Percentiles rank a stretch among this genome's conserved stretches.
These are phyloP conservation scores for Auriculariales sp. DNA, from an alignment of 768 basidiomycete species.

Conservation along the genomic window DNA sequence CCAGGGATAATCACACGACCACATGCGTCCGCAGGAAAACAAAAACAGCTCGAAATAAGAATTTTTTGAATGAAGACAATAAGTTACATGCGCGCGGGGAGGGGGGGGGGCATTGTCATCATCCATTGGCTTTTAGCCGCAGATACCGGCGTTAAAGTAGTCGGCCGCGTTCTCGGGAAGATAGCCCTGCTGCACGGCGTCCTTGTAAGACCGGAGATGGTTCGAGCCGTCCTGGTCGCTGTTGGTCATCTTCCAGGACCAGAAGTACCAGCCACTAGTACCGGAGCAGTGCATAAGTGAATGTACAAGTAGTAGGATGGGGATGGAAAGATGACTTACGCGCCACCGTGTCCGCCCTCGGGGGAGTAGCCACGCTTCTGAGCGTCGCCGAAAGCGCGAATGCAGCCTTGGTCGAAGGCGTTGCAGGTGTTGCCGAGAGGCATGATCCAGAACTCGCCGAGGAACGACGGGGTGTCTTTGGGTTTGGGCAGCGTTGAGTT, in stretches of 20 bases:
- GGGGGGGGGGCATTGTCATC: no score
- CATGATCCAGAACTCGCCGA: not conserved
- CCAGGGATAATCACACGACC: no score
- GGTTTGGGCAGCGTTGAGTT: not conserved
- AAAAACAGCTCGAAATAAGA: no score
- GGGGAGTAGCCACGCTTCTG: not conserved
- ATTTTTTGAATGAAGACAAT: no score
- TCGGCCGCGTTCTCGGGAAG: not conserved
- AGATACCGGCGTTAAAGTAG: not conserved
- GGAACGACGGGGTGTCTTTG: not conserved
- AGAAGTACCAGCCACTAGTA: slow-evolving; percentile 1
- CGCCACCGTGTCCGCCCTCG: not conserved
- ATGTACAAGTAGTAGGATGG: no score
- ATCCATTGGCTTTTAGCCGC: not conserved
- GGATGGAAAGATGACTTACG: no score
- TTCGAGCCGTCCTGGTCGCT: not conserved
- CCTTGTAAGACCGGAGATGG: not conserved
- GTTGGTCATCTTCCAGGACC: slow-evolving; percentile 1
- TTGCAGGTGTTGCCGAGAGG: not conserved
- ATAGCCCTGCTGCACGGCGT: not conserved
- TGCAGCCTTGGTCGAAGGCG: not conserved
- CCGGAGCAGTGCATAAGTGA: no score
- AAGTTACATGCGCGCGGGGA: no score
- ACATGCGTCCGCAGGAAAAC: no score
- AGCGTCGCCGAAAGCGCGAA: not conserved